Evolutionary conservation across 495 filamentous ascomycete species (phyloP), one percentile per base, ranked within the genome.

Genomic region (Talaromyces nanjingensis): DNA sequence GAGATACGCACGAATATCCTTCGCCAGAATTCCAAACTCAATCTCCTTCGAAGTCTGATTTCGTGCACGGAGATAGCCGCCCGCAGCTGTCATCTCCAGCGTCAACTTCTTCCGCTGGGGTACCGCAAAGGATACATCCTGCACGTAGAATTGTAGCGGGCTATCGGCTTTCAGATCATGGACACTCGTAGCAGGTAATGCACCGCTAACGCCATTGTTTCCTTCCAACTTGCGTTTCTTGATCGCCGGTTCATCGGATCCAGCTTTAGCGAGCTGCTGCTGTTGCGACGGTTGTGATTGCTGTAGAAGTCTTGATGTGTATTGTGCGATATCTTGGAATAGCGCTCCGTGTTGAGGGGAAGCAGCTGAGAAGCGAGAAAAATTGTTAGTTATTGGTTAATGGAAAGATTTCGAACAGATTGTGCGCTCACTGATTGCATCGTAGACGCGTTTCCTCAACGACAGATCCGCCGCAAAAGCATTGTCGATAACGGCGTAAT

Each of bases 51-150:
- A 86, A 18, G 83, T 74, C 7, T 88, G 79, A 55, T 86, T 86
- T 22, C 85, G 80, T 8, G 89, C 91, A 62, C 88, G 87, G 49
- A 97, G 71, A 60, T 86, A 87, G 11, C 67, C 77, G 75, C 67
- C 79, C 67, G 70, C 85, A 77, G 74, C 73, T 18, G 73, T 74
- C 25, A 98, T 79, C 74, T 91, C 88, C 31, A 98, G 77, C 49
- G 84, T 89, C 69, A 93, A 87, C 79, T 98, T 98, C 79, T 97
- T 98, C 65, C 94, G 82, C 76, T 91, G 89, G 16, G 94, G 94
- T n/a, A 90, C 82, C 3, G 86, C 81, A 39, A 92, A 83, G 1
- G 89, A 91, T 12, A 93, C 81, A 64, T 93, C 89, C 65, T 86
- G 83, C 53, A 91, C 80, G 64, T 87, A 86, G 65, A 77, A 80